phyloP scores from a whole-genome alignment of 106 monocot species.

The Platanthera guangdongensis region DNA sequence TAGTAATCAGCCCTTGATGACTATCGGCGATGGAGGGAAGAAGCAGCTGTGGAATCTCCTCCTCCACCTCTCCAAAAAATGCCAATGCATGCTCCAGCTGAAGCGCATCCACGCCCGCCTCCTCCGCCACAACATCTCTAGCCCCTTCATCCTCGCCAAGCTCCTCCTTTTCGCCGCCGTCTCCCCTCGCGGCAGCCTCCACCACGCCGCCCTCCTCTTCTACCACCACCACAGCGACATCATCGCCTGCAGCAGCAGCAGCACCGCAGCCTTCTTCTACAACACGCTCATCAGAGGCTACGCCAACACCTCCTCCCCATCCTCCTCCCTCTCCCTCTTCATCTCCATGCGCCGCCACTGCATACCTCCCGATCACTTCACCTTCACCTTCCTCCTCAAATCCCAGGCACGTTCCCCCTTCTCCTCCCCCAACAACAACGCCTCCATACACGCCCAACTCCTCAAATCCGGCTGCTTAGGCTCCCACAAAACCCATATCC shows the following conservation, averaged over 20 bases:
- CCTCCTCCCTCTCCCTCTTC: slow-evolving; percentile 20
- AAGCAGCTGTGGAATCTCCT: slow-evolving; percentile 1
- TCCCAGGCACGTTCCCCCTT: slow-evolving; percentile 10
- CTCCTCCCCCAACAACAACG: neutral
- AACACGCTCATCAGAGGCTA: slow-evolving; percentile 37
- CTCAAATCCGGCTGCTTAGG: slow-evolving; percentile 36
- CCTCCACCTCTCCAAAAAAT: slow-evolving; percentile 8
- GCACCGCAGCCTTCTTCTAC: slow-evolving; percentile 26
- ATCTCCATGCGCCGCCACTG: slow-evolving; percentile 24
- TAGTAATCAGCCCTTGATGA: neutral
- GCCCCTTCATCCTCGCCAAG: slow-evolving; percentile 29
- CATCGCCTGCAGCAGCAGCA: neutral
- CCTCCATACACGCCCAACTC: slow-evolving; percentile 17
- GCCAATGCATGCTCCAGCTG: slow-evolving; percentile 14
- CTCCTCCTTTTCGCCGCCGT: slow-evolving; percentile 41
- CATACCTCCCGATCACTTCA: slow-evolving; percentile 27
- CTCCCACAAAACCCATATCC: slow-evolving; percentile 4
- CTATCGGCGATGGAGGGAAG: neutral
- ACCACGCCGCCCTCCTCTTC: slow-evolving; percentile 20
- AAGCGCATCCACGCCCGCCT: slow-evolving; percentile 21
- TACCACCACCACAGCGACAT: slow-evolving; percentile 9
- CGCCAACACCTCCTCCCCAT: slow-evolving; percentile 15
- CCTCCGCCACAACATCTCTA: slow-evolving; percentile 20
- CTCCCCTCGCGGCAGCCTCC: slow-evolving; percentile 27
- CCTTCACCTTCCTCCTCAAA: slow-evolving; percentile 51